phyloP scores from a whole-genome alignment of 1,284 basidiomycete genomes.

The Pisolithus thermaeus region DNA sequence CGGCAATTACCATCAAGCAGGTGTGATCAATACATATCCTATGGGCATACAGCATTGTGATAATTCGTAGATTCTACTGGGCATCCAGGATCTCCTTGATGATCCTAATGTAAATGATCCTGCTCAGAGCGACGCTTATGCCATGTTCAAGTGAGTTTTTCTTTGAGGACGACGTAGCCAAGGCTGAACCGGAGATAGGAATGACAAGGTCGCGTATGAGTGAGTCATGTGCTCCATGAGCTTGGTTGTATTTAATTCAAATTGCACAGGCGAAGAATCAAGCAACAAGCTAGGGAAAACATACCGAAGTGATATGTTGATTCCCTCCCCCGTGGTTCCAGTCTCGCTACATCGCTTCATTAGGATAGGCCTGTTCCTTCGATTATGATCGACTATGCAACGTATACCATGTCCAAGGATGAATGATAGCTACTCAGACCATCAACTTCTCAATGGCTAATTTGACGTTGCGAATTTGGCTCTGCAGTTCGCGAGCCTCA shows the following conservation, averaged over 20 bases:
- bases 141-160: slow-evolving; percentile 86
- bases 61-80: slow-evolving; percentile 75
- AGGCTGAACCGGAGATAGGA: slow-evolving; percentile 44
- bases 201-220: slow-evolving; percentile 88
- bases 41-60: background rate
- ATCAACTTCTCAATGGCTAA: slow-evolving; percentile 74
- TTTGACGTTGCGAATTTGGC: slow-evolving; percentile 90
- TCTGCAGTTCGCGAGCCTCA: slow-evolving; percentile 88
- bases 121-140: slow-evolving; percentile 95
- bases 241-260: slow-evolving; percentile 9
- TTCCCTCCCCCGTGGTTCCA: background rate
- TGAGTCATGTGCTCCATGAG: slow-evolving; percentile 36
- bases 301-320: slow-evolving; percentile 58
- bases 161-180: background rate
- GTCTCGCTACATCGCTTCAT: slow-evolving; percentile 3
- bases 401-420: background rate
- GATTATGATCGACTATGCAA: slow-evolving; percentile 10
- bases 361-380: slow-evolving; percentile 1
- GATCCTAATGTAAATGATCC: slow-evolving; percentile 95
- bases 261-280: slow-evolving; percentile 59
- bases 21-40: slow-evolving; percentile 37
- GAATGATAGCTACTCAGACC: slow-evolving; percentile 14
- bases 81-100: slow-evolving; percentile 91
- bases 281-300: slow-evolving; percentile 81
- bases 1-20: slow-evolving; percentile 98